A percentile compares a stretch with the other conserved stretches of the same genome.
These are phyloP conservation scores for Schizophyllum commune DNA, from an alignment of 1,284 basidiomycete species.

Conservation along the genomic window DNA sequence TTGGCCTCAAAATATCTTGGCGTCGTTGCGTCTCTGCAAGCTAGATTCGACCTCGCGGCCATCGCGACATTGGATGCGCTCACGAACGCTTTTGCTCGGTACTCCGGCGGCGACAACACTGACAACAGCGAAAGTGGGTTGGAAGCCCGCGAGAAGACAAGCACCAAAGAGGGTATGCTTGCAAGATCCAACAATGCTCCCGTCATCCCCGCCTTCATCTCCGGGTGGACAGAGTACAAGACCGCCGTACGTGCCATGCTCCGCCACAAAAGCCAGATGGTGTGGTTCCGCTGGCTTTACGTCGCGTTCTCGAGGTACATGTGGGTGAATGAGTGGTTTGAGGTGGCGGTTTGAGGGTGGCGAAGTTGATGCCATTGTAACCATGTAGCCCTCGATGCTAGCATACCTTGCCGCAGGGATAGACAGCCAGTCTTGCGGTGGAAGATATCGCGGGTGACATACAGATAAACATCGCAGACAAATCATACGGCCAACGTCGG, in stretches of 20 bases:
- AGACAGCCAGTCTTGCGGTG: no score
- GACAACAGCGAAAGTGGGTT: conserved; percentile 16
- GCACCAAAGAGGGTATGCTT: no score
- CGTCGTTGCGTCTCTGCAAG: conserved; percentile 35
- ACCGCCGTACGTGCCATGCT: conserved; percentile 64
- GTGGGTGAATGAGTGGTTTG: conserved; percentile 84
- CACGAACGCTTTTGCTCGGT: conserved; percentile 10
- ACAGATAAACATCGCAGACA: no score
- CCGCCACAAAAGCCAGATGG: conserved; percentile 69
- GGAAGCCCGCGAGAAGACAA: no score
- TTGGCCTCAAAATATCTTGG: conserved; percentile 56
- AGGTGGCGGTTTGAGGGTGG: conserved; percentile 24
- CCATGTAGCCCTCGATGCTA: no score
- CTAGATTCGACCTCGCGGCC: conserved; percentile 33
- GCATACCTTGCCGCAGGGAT: no score
- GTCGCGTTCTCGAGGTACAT: conserved; percentile 81
- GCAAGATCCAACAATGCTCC: no score
- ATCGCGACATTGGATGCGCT: conserved; percentile 5
- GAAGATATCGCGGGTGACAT: no score
- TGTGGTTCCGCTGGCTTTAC: conserved; percentile 90
- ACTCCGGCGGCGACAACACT: not conserved
- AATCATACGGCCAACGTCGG: no score
- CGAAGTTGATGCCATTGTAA: no score
- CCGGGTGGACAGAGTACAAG: conserved; percentile 48
- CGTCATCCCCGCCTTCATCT: conserved; percentile 38